phyloP scores from a whole-genome alignment of 257 asterid species.

The Ilex aquifolium region DNA sequence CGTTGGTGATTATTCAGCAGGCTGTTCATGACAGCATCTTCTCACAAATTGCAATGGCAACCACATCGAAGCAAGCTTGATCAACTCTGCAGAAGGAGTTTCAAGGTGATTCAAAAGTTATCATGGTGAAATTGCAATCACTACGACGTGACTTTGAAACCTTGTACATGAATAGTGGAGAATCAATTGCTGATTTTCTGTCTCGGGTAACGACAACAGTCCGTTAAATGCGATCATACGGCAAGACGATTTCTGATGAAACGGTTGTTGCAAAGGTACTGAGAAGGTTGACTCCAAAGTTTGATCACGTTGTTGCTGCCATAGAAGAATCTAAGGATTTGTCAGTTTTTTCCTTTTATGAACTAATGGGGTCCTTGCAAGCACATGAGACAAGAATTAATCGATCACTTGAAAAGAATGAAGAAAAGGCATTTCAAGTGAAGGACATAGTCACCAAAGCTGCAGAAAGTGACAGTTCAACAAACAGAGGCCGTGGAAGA shows the following conservation, averaged over 20 bases:
- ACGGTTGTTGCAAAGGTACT: constrained; percentile 2
- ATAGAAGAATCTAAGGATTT: constrained; percentile 13
- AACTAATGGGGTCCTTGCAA: background rate
- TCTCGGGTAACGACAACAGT: background rate
- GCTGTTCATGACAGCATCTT: too few species aligned
- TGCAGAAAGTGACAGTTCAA: too few species aligned
- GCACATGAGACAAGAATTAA: constrained; percentile 2
- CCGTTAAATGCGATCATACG: background rate
- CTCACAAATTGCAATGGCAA: too few species aligned
- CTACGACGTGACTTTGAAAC: background rate
- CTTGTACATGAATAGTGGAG: too few species aligned
- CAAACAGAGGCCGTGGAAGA: too few species aligned
- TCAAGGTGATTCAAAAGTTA: background rate
- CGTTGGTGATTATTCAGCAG: too few species aligned
- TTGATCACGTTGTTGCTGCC: constrained; percentile 1
- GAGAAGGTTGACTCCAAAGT: background rate
- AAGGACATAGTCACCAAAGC: too few species aligned
- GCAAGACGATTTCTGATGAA: background rate
- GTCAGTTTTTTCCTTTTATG: background rate
- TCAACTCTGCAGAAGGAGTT: constrained; percentile 1
- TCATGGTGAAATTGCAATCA: background rate
- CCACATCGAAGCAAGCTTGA: too few species aligned
- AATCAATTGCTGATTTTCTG: background rate
- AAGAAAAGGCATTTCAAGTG: too few species aligned
- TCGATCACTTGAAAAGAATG: too few species aligned